Percentiles rank a stretch among this genome's conserved stretches.
Evolutionary conservation across 805 yeast genomes (phyloP).

Genomic region (Candida lessepsii): DNA sequence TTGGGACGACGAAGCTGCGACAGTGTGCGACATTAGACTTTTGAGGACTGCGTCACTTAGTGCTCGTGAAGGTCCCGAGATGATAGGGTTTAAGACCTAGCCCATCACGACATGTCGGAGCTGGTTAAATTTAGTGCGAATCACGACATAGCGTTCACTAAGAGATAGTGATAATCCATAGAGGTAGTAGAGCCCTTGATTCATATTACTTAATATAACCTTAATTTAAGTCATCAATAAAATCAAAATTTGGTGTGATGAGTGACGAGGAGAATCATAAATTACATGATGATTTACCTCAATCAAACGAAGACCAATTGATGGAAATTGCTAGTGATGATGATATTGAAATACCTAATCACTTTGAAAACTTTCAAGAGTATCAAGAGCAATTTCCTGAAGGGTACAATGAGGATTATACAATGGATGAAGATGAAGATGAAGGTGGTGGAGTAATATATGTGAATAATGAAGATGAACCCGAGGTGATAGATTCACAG

Average conservation of each 20-base stretch:
- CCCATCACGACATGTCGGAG: not conserved
- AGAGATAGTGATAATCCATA: no score
- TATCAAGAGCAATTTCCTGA: not conserved
- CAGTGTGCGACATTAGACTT: not conserved
- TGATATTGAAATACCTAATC: constrained; percentile 6
- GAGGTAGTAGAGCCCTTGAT: no score
- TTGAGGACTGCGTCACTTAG: not conserved
- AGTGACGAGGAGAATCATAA: constrained; percentile 6
- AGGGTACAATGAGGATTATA: constrained; percentile 5
- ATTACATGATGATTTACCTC: constrained; percentile 1
- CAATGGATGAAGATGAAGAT: constrained; percentile 6
- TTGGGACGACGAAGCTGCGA: no score
- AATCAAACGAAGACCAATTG: constrained; percentile 1
- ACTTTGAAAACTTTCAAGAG: not conserved
- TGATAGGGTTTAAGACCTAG: not conserved
- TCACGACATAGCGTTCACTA: not conserved
- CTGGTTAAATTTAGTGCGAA: constrained; percentile 2
- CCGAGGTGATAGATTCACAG: constrained; percentile 4
- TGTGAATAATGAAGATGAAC: constrained; percentile 7
- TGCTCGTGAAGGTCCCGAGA: not conserved
- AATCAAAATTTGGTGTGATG: not conserved
- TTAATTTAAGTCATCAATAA: not conserved
- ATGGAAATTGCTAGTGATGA: constrained; percentile 4
- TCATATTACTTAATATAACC: no score
- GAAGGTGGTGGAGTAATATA: not conserved